phyloP scores from a whole-genome alignment of 1,284 basidiomycete genomes.

The Cutaneotrichosporon arboriforme region DNA sequence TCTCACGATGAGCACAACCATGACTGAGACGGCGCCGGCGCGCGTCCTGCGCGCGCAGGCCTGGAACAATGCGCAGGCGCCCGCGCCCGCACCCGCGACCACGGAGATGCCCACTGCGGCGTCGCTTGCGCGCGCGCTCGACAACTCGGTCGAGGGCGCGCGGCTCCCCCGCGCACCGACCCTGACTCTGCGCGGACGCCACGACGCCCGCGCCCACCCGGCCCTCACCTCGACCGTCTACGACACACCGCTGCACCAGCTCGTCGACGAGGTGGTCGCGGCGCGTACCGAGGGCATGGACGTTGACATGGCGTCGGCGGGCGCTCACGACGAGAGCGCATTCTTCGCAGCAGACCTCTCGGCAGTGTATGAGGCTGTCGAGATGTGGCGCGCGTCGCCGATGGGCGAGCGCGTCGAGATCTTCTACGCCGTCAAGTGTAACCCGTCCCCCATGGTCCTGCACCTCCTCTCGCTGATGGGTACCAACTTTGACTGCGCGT shows the following conservation, averaged over 20 bases:
- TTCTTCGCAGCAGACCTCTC: constrained; percentile 95
- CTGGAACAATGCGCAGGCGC: constrained; percentile 5
- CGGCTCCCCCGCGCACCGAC: constrained; percentile 26
- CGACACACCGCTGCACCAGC: constrained; percentile 32
- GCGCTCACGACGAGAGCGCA: constrained; percentile 63
- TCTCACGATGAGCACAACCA: constrained; percentile 21
- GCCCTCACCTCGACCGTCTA: constrained; percentile 24
- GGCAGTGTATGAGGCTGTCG: constrained; percentile 78
- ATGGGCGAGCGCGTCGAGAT: constrained; percentile 71
- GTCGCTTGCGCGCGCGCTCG: constrained; percentile 35
- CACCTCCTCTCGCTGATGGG: constrained; percentile 85
- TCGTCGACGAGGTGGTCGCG: constrained; percentile 32
- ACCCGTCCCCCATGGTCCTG: constrained; percentile 91
- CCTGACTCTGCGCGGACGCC: background rate
- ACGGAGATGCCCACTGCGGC: constrained; percentile 10
- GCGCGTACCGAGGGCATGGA: constrained; percentile 18
- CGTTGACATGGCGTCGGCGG: background rate
- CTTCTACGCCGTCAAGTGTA: constrained; percentile 96
- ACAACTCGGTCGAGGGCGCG: constrained; percentile 24
- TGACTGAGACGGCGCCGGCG: constrained; percentile 12
- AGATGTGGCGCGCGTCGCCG: constrained; percentile 73
- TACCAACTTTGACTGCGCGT: constrained; percentile 97
- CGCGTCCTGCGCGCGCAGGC: constrained; percentile 15
- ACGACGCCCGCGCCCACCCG: constrained; percentile 13
- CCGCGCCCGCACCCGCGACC: background rate